Evolutionary conservation across 2,329 filamentous ascomycete genomes (phyloP), one percentile per base, ranked within the genome.

Genomic region (Penicillium frequentans): DNA sequence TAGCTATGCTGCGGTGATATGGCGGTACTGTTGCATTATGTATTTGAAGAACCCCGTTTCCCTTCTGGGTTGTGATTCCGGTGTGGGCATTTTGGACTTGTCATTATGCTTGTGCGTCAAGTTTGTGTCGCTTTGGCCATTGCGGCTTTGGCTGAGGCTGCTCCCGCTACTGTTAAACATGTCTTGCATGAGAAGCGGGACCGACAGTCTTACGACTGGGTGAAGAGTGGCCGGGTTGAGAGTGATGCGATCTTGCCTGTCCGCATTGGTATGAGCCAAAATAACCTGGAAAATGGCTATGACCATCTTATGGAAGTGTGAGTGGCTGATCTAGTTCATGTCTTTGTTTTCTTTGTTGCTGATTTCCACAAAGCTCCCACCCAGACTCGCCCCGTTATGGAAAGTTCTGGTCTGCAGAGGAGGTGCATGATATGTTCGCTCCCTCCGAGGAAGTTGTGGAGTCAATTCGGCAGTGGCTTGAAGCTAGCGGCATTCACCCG

Each of bases 391-490:
- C 71, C 13, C 75, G 70, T 5, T 81, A 75, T 62, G 77, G 76
- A 21, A 64, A 76, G 54, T 74, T 77, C 55, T 80, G 76, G 73
- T 73, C 73, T 6, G 67, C 73, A 9, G 70, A 80, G 33, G 59
- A 80, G 52, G 70, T 81, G 39, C 75, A 75, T 44, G 70, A 77
- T 37, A 69, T 74, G 10, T 81, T 81, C 60, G 71, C 76, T 23
- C 75, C 77, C 11, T 68, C 66, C 16, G 62, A 64, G 7, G 78
- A 83, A 43, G 73, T 81, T 5, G 77, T 86, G 3, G 72, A 79
- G 16, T 70, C 78, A 1, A 81, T 86, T 29, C 78, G 78, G 63
- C 64, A 74, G 9, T 87, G 84, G 84, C 76, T 87, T n/a, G 68
- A 75, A 21, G 67, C 71, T 5, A 77, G 79, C 23, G 85, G 84